Evolutionary conservation across 257 asterid species (phyloP), one percentile per base, ranked within the genome.

Genomic region (Nicotiana knightiana): DNA sequence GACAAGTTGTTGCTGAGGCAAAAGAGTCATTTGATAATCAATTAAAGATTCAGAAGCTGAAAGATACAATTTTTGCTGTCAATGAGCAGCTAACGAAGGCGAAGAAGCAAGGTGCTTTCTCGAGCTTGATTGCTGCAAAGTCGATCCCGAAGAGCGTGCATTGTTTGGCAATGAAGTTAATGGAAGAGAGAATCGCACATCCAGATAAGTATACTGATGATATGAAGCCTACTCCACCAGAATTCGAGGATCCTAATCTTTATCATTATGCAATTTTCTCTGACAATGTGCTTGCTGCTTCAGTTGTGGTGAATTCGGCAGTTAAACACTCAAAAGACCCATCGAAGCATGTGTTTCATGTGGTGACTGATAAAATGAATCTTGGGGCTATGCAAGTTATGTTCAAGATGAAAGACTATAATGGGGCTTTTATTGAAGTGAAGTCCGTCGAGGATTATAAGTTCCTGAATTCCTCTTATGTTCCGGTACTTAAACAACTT

Each of bases 91-190:
- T 91, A 58, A 90, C 93, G 12, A 93, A 93, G 84, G 89, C 94
- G 5, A 93, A 91, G 83, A 93, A 91, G 89, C 93, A 91, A 73
- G 97, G 97, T 77, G 97, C 96, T 67, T 93, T 93, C 57, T 89
- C 97, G 18, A 93, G 95, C 90, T 87, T 93, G 90, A 89, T 93
- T 86, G 97, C 97, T 59, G 97, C 97, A 76, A 93, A 93, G 85
- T 93, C 95, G 24, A 93, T 90, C 77, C 97, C 97, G 51, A 93
- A 93, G 87, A 93, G 97, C 84, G 86, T 92, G 91, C 97, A 92
- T 77, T 92, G 97, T 82, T 77, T 92, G 84, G 90, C 97, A 66
- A 62, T 92, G 91, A 87, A 95, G 85, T 84, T 92, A 89, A 90
- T 92, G 97, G 97, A 91, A 71, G 97, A 92, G 86, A 87, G 97